Base-by-base conservation (phyloP, 345 rosid genomes). In the Trapa bicornis region DNA sequence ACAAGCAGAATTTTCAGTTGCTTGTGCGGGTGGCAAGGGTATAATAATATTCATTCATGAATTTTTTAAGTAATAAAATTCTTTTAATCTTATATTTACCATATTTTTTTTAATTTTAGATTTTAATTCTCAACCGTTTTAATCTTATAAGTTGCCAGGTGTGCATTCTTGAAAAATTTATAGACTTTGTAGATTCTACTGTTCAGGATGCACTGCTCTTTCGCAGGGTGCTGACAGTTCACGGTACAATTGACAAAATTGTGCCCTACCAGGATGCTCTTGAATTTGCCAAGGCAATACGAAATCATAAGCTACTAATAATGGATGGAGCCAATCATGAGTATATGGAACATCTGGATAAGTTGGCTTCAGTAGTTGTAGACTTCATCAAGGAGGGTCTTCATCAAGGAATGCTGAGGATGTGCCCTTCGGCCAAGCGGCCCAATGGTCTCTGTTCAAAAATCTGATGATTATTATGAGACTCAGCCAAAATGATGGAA, bases 311-410 rank as follows among this genome's bases (percentile, higher is more conserved):
- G 75, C 67, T 93, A 64, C 76, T 75, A 68, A 73, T 87, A 43
- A 70, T 91, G 52, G 82, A 86, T 72, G 97, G 83, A 78, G 97
- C 96, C 63, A 92, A 93, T 82, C 98, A 90, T 70, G 96, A 88
- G 54, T 93, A 78, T 75, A 83, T 95, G 38, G 71, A 74, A 48
- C 95, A 88, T 78, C 96, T 88, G 72, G 71, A 75, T 39, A 81
- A 93, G 65, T 76, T 93, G 39, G 75, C 83, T 52, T 77, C 85
- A 3, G 66, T 71, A 50, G 85, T 84, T 65, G 54, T 84, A 0
- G 76, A 86, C 61, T 93, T 88, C 70, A 36, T 86, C 50, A 73
- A 67, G 73, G 73, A 64, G 72, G 75, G 68, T 67, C 17, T 12
- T 70, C 43, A 60, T 22, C 33, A 16, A 50, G 56, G 14, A 14